These are phyloP conservation scores for Papiliotrema terrestris DNA, from an alignment of 1,284 basidiomycete species.

Conservation along the genomic window DNA sequence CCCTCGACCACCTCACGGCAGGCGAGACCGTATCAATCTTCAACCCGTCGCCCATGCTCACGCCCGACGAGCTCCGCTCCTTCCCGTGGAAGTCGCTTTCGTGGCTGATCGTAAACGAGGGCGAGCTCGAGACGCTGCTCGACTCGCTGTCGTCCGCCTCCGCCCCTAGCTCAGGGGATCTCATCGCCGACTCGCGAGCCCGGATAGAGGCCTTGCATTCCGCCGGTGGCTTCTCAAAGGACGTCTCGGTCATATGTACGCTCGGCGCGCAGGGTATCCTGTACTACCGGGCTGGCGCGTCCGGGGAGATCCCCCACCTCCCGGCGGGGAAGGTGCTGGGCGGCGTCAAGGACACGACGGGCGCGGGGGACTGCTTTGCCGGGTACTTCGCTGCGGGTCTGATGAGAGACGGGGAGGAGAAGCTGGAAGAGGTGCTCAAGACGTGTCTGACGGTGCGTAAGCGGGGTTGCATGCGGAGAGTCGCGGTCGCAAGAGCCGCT, in stretches of 20 bases:
- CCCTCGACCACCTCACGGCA: conserved; percentile 46
- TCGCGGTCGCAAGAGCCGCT: background rate
- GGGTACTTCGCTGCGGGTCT: conserved; percentile 48
- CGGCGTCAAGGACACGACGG: conserved; percentile 46
- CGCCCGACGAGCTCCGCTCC: conserved; percentile 39
- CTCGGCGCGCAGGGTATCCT: conserved; percentile 41
- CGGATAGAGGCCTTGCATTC: conserved; percentile 7
- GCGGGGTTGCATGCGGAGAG: background rate
- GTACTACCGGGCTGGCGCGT: conserved; percentile 18
- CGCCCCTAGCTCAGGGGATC: background rate
- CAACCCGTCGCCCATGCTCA: conserved; percentile 58
- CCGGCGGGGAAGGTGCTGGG: conserved; percentile 32
- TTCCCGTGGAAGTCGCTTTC: conserved; percentile 53
- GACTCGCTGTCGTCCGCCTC: conserved; percentile 14
- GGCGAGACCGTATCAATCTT: conserved; percentile 47
- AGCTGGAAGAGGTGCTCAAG: conserved; percentile 27
- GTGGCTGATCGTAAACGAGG: conserved; percentile 57
- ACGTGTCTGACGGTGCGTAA: conserved; percentile 36
- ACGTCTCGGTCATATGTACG: conserved; percentile 35
- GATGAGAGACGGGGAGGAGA: conserved; percentile 25
- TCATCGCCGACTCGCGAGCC: background rate
- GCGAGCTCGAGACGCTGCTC: conserved; percentile 46
- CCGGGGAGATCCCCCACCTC: conserved; percentile 17
- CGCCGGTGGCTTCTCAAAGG: conserved; percentile 11
- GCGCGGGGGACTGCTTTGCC: conserved; percentile 50